Percentiles rank a stretch among this genome's conserved stretches.
These are phyloP conservation scores for Rusavskia elegans DNA, from an alignment of 495 filamentous ascomycete species.

Conservation along the genomic window DNA sequence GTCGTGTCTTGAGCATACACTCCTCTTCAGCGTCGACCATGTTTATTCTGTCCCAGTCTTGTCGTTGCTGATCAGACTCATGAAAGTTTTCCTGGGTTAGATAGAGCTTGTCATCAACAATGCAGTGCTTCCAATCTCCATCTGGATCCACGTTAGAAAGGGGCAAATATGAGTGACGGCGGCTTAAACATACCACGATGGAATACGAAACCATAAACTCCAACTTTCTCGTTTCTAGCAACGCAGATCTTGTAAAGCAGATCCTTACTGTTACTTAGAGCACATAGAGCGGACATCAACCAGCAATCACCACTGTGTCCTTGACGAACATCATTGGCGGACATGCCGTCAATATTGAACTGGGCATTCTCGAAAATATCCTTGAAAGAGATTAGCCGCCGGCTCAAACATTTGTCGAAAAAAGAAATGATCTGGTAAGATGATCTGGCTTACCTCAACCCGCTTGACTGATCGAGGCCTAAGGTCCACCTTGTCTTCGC, in stretches of 20 bases:
- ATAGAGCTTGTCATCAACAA: conserved; percentile 74
- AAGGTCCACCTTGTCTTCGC: conserved; percentile 22
- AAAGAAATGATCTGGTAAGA: background rate
- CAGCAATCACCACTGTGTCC: conserved; percentile 75
- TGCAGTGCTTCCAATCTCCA: conserved; percentile 76
- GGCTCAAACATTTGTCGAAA: background rate
- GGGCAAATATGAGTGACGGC: no score
- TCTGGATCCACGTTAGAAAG: conserved; percentile 27
- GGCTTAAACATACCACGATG: conserved; percentile 40
- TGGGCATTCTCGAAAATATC: conserved; percentile 76
- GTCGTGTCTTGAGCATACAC: no score
- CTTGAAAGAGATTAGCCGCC: conserved; percentile 12
- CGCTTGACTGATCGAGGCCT: conserved; percentile 45
- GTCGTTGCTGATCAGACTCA: conserved; percentile 45
- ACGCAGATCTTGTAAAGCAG: conserved; percentile 73
- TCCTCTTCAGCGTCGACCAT: conserved; percentile 55
- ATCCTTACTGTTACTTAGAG: conserved; percentile 58
- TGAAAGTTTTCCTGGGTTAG: conserved; percentile 69
- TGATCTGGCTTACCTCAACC: conserved; percentile 26
- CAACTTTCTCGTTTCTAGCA: conserved; percentile 55
- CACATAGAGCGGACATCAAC: conserved; percentile 72
- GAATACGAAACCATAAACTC: conserved; percentile 90
- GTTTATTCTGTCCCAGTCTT: conserved; percentile 54
- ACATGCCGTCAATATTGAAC: conserved; percentile 69
- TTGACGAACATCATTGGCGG: conserved; percentile 64